Percentiles rank a stretch among this genome's conserved stretches.
phyloP scores from a whole-genome alignment of 2,329 filamentous ascomycete genomes.

The Botrytis byssoidea region DNA sequence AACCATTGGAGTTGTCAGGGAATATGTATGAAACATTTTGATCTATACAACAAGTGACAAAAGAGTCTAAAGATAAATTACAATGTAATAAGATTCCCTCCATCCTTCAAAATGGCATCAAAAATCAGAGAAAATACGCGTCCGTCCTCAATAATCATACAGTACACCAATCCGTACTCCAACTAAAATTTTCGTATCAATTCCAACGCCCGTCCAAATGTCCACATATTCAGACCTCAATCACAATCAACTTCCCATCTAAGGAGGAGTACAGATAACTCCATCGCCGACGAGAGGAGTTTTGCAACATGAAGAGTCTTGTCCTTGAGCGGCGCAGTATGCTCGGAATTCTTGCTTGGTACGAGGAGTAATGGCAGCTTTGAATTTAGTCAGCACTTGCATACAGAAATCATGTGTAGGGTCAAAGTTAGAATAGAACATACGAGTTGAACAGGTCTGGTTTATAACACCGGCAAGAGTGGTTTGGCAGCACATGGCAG shows the following conservation, averaged over 20 bases:
- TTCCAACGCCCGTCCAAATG: background rate
- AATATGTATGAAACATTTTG: background rate
- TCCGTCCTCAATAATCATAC: background rate
- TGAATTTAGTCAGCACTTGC: background rate
- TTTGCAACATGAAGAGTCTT: background rate
- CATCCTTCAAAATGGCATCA: background rate
- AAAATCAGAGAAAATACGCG: background rate
- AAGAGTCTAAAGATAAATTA: background rate
- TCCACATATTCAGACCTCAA: background rate
- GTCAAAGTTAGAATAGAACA: conserved; percentile 33
- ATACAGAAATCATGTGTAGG: background rate
- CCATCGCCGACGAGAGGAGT: background rate
- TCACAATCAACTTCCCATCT: background rate
- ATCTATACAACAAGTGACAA: background rate
- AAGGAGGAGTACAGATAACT: background rate
- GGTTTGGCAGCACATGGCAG: conserved; percentile 58
- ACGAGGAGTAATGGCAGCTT: conserved; percentile 42
- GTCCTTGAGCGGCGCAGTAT: conserved; percentile 28
- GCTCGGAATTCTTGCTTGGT: conserved; percentile 43
- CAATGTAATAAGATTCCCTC: background rate
- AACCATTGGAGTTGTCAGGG: background rate
- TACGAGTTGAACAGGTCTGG: conserved; percentile 57
- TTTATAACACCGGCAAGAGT: conserved; percentile 58
- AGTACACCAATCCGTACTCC: background rate
- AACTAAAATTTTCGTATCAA: background rate